Base-by-base conservation (phyloP, 352 stramenopile genomes). In the Phytophthora boehmeriae region DNA sequence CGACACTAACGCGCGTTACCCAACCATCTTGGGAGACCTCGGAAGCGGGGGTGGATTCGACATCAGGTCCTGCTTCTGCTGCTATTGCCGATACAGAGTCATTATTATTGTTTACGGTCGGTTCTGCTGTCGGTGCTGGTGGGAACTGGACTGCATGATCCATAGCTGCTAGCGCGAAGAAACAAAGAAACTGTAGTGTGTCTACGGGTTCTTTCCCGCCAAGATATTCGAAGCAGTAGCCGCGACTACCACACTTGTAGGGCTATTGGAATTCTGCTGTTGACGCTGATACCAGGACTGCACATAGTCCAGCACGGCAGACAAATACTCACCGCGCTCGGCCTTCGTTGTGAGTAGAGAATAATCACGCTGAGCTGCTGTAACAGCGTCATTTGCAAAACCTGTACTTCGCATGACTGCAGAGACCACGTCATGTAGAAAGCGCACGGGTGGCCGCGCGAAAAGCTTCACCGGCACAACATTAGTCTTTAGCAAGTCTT, bases 351-450 rank as follows among this genome's bases (percentile, higher is more conserved):
- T 28, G 13, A 95, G 68, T 36, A 90, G 77, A 3, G 58, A 53
- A 60, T 93, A 95, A 58, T 93, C 81, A 2, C 63, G 71, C 39
- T 95, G 84, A 10, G 63, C 61, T 54, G 35, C 38, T 46, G 54
- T 48, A 4, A 74, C 36, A 30, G 61, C 60, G n/a, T 68, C 55
- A 17, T 43, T 57, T 0, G 64, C 54, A n/a, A 75, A 95, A 0
- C 73, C 78, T 19, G 86, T 95, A 65, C 83, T 92, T 35, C 67
- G 51, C 43, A 90, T 88, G 14, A 91, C 75, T 4, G 78, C 63
- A 1, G 83, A 91, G 46, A 93, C 85, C 17, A 93, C 55, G 52
- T 95, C 86, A 50, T 93, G 86, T 1, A 95, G 49, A 39, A 95
- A 95, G 11, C 86, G 81, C 46, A 95, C 80, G 0, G 86, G 84